A percentile compares a stretch with the other conserved stretches of the same genome.
Evolutionary conservation across 148 eudicot genomes (phyloP).

Genomic region (Heliamphora exappendiculata): DNA sequence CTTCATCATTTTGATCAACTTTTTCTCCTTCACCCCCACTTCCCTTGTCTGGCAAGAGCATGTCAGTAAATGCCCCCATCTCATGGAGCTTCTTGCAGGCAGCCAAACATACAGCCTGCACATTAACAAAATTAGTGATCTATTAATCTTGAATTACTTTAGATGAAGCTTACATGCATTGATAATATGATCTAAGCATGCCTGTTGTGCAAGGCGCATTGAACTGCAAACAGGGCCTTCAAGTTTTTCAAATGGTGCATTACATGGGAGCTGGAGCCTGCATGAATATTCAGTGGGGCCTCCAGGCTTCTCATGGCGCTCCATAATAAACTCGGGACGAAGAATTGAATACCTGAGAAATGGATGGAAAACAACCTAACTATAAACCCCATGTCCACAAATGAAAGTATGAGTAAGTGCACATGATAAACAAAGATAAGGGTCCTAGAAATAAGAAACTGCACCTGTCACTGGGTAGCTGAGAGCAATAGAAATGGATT

Average conservation of each 20-base stretch:
- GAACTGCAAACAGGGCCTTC: constrained; percentile 89
- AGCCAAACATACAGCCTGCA: constrained; percentile 94
- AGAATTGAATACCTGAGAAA: constrained; percentile 82
- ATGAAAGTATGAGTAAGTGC: background rate
- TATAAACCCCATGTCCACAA: background rate
- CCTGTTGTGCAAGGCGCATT: constrained; percentile 96
- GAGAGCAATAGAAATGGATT: constrained; percentile 88
- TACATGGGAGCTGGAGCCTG: constrained; percentile 96
- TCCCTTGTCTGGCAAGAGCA: constrained; percentile 99
- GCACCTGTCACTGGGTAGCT: constrained; percentile 93
- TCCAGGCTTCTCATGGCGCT: constrained; percentile 78
- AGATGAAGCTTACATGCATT: background rate
- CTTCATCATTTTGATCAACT: constrained; percentile 68
- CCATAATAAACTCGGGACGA: constrained; percentile 93
- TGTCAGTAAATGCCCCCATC: constrained; percentile 98
- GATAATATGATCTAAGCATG: constrained; percentile 15
- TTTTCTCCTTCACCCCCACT: constrained; percentile 64
- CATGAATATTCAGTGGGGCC: constrained; percentile 80
- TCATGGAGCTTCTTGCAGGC: constrained; percentile 99
- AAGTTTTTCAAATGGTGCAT: constrained; percentile 92
- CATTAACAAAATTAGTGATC: constrained; percentile 1
- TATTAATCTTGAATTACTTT: background rate
- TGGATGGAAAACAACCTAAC: background rate
- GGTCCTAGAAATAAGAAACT: constrained; percentile 1
- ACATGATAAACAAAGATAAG: background rate